These are phyloP conservation scores for Rhipidocladum racemiflorum DNA, from an alignment of 176 grass and related monocot genomes.

Conservation along the genomic window DNA sequence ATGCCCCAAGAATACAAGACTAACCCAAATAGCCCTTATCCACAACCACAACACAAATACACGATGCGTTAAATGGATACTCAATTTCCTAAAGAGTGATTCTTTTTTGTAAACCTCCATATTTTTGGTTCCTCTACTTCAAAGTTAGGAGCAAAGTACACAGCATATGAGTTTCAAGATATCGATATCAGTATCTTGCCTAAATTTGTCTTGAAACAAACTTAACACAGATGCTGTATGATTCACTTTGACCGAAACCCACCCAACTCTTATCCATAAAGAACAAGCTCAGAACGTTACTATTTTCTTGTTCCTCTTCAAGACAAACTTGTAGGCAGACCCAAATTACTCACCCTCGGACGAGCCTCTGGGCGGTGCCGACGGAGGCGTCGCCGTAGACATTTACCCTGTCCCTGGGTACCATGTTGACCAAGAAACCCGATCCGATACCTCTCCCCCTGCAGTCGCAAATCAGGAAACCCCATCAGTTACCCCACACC, in stretches of 20 bases:
- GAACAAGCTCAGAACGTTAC: background rate
- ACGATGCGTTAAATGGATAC: background rate
- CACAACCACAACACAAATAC: background rate
- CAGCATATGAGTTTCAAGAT: background rate
- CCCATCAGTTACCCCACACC: slow-evolving; percentile 3
- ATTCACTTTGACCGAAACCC: background rate
- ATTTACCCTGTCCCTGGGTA: slow-evolving; percentile 40
- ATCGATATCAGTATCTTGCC: background rate
- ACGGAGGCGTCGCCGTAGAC: background rate
- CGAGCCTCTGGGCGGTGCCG: background rate
- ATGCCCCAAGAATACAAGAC: background rate
- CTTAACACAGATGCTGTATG: background rate
- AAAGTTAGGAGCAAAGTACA: background rate
- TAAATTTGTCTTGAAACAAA: background rate
- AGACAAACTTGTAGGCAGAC: background rate
- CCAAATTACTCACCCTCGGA: slow-evolving; percentile 27
- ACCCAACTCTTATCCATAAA: background rate
- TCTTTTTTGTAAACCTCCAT: background rate
- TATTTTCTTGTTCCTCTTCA: background rate
- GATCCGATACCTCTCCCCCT: background rate
- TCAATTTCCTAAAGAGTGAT: background rate
- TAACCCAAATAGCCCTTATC: background rate
- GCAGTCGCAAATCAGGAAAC: background rate
- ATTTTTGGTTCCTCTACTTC: background rate
- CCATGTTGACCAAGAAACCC: slow-evolving; percentile 17